Conservation (phyloP, 805 yeast species). For the Ogataea henricii region DNA sequence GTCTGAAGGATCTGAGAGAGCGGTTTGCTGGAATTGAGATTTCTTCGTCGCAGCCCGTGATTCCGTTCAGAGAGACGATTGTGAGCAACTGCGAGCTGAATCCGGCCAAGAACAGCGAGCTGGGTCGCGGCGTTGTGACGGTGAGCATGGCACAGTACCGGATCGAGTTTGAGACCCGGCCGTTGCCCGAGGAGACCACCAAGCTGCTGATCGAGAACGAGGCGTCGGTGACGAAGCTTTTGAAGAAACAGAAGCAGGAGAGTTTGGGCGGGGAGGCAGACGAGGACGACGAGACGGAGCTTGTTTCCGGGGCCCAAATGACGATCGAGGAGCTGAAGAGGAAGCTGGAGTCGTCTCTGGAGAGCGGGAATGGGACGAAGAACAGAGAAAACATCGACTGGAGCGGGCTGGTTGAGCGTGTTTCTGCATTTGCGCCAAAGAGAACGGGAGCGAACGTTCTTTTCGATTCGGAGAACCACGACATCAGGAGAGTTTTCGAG, state of each 20-base stretch:
- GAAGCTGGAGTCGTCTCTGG: constrained; percentile 34
- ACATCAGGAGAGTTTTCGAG: constrained; percentile 37
- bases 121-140: constrained; percentile 52
- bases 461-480: constrained; percentile 49
- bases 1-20: constrained; percentile 85
- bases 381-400: constrained; percentile 32
- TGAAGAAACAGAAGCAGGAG: constrained; percentile 17
- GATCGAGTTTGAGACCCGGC: constrained; percentile 46
- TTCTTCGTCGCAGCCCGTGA: constrained; percentile 85
- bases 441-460: constrained; percentile 74
- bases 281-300: constrained; percentile 34
- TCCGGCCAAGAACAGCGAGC: constrained; percentile 45
- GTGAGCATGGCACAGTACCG: constrained; percentile 52
- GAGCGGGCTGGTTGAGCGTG: constrained; percentile 37
- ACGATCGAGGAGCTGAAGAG: constrained; percentile 35
- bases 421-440: constrained; percentile 76
- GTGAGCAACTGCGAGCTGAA: constrained; percentile 48
- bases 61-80: constrained; percentile 90
- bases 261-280: constrained; percentile 21
- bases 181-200: constrained; percentile 55
- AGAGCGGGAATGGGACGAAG: constrained; percentile 19
- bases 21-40: constrained; percentile 92
- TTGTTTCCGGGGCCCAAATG: constrained; percentile 20
- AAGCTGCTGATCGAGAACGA: constrained; percentile 52
- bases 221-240: constrained; percentile 41